Evolutionary conservation across 2,329 filamentous ascomycete genomes (phyloP), one percentile per base, ranked within the genome.

Genomic region (Diaporthe aspalathi): DNA sequence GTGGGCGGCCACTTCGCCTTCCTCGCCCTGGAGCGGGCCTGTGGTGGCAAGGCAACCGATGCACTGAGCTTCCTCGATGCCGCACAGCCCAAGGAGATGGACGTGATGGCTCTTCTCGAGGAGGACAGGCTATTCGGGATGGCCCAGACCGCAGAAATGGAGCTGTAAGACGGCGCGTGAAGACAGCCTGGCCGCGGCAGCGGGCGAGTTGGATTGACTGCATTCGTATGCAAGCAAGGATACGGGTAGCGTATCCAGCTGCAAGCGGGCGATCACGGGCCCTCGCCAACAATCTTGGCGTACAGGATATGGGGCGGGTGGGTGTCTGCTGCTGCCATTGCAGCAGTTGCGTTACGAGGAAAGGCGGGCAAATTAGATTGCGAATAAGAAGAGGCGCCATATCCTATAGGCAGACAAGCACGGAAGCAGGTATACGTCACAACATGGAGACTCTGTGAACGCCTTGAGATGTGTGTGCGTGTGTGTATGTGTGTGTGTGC

Each of bases 1-100:
- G 90, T 95, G 20, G 94, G 94, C 17, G 94, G 92, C 0, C 93
- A 96, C 82, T 97, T 96, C 84, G 92, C 93, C 2, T 94, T 94
- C 78, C 83, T 97, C 78, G 92, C 93, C n/a, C 82, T 97, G 56
- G 91, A 94, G 81, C 87, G 92, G 76, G 93, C 93, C 29, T 97
- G 94, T 82, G 91, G 88, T 2, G 93, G 93, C 2, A 86, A 85
- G 74, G 92, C 91, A 3, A 84, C 88, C 75, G 83, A 87, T 24
- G 89, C 87, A 0, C 81, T 93, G 70, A 77, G 76, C 38, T 88
- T 87, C 74, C 77, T 89, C 63, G 81, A 89, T 72, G 77, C 82
- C 68, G 76, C 53, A 20, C 67, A 75, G 22, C 79, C 80, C 16
- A 74, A 67, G 2, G 70, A 77, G 29, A 75, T 84, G 17, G 75